Evolutionary conservation across 768 basidiomycete genomes (phyloP).

Genomic region (Hemileccinum rubropunctum): DNA sequence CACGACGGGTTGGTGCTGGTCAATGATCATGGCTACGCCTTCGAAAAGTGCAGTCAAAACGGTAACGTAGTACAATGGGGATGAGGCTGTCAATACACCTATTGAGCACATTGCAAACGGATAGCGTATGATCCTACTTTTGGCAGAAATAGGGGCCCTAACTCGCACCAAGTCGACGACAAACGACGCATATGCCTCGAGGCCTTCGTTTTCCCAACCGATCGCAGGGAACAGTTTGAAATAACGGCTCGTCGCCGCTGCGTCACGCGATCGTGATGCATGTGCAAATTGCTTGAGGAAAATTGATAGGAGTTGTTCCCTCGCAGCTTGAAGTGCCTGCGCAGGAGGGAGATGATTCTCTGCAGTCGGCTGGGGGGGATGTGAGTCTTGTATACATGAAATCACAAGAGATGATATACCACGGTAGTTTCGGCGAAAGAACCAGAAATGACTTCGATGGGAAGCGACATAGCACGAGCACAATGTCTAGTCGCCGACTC

Average conservation of each 20-base stretch:
- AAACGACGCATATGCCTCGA: conserved; percentile 90
- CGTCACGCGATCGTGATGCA: conserved; percentile 79
- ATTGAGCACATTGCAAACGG: conserved; percentile 11
- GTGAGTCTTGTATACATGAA: background rate
- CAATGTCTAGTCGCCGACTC: conserved; percentile 92
- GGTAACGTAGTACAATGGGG: conserved; percentile 88
- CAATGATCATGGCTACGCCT: conserved; percentile 91
- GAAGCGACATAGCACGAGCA: conserved; percentile 84
- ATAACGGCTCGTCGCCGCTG: conserved; percentile 85
- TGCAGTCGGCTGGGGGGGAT: conserved; percentile 70
- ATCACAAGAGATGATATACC: conserved; percentile 44
- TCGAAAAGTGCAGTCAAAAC: conserved; percentile 91
- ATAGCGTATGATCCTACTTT: conserved; percentile 52
- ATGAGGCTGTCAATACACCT: conserved; percentile 60
- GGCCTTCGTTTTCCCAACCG: conserved; percentile 88
- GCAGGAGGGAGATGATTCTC: conserved; percentile 83
- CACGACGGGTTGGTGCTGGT: conserved; percentile 96
- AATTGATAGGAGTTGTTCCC: conserved; percentile 69
- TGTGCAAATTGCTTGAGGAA: conserved; percentile 80
- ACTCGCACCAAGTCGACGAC: conserved; percentile 87
- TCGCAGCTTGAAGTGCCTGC: conserved; percentile 74
- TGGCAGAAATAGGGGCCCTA: conserved; percentile 72
- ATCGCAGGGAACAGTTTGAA: conserved; percentile 98
- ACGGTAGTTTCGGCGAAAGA: conserved; percentile 86
- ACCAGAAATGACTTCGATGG: conserved; percentile 73